Evolutionary conservation across 129 eudicot species (phyloP).

Genomic region (Flaveria trinervia): DNA sequence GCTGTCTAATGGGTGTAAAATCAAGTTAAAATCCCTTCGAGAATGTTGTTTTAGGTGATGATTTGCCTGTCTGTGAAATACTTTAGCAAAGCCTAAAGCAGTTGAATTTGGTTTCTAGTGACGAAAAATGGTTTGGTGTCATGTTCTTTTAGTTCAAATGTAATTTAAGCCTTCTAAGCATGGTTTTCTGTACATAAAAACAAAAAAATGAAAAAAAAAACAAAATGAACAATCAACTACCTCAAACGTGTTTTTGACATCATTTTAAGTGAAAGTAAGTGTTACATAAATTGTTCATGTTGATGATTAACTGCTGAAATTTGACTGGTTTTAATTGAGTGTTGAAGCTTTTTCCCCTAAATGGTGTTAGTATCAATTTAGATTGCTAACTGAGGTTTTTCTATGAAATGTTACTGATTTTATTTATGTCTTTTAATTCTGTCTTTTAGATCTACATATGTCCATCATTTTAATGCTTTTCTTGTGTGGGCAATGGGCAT

Average conservation of each 20-base stretch:
- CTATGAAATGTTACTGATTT: not conserved
- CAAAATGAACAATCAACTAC: not conserved
- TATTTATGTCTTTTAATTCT: not conserved
- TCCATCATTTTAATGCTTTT: not conserved
- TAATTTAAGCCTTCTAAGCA: not conserved
- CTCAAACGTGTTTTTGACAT: not conserved
- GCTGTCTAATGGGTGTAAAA: not conserved
- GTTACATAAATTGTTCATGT: not conserved
- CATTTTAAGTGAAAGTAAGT: not conserved
- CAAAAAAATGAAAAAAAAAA: not conserved
- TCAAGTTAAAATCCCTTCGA: not conserved
- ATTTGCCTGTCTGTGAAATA: not conserved
- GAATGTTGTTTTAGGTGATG: not conserved
- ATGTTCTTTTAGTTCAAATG: not conserved
- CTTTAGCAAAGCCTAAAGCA: not conserved
- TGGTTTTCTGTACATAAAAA: not conserved
- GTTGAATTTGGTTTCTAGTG: not conserved
- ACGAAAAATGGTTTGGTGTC: not conserved
- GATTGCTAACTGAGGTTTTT: not conserved
- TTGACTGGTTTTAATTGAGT: not conserved
- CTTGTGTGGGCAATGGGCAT: not conserved
- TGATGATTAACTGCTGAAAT: not conserved
- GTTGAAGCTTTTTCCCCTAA: not conserved
- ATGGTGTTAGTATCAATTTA: not conserved
- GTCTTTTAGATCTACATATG: not conserved